Base-by-base conservation (phyloP, 306 rosid genomes). In the Bauhinia variegata region DNA sequence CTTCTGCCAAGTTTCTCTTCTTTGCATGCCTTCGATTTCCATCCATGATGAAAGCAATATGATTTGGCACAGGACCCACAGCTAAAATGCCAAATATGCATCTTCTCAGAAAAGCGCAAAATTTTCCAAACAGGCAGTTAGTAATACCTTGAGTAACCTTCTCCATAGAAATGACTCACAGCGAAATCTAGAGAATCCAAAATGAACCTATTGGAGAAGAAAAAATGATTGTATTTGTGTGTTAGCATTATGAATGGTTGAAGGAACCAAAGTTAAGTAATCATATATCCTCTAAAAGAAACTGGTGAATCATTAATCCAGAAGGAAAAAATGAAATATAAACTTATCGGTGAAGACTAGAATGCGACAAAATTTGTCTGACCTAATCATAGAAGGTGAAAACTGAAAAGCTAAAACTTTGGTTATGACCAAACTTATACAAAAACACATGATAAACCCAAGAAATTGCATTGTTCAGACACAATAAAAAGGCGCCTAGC, bases 1-100 rank as follows among this genome's bases (percentile, higher is more conserved):
- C 88, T 56, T 69, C 83, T 4, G 15, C 74, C 68, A 80, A 17
- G 78, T 72, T 78, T 38, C 63, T 71, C 78, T 75, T 84, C 77
- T 75, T 89, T 9, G 93, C 93, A 62, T 60, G 86, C 80, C 98
- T 86, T 64, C 91, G 73, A 79, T 92, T 92, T 12, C 96, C 98
- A 78, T 92, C 96, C 91, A 92, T 88, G 73, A 92, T 86, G 84
- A 92, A 89, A 61, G 96, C 80, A 56, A 92, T 72, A 82, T 92
- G 96, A 52, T 73, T 55, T 33, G 96, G 96, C 72, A 87, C 67
- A 7, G 89, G 85, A 54, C 98, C 96, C 3, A 67, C 82, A 5
- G 88, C 82, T 11, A 92, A 52, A 41, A 84, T 60, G 17, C 50
- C 55, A 67, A 84, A 84, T 15, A 86, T 10, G 64, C 85, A 84